Evolutionary conservation across 108 stramenopile genomes (phyloP).

Genomic region (Nannochloropsis salina): DNA sequence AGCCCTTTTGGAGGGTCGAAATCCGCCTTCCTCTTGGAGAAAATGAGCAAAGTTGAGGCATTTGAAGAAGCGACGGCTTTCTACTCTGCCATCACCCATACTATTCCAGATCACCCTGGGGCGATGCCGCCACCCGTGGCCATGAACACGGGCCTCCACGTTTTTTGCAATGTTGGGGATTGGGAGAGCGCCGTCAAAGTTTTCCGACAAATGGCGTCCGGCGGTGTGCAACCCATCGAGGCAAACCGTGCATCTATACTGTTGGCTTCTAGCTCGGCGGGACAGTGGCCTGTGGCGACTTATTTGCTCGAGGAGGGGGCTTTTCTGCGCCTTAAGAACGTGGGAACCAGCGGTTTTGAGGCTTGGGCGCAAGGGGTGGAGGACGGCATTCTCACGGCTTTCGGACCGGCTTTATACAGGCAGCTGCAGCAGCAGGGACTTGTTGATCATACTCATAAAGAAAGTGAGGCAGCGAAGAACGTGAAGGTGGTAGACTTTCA

Average conservation of each 20-base stretch:
- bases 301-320: background rate
- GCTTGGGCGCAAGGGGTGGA: background rate
- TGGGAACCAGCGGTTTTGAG: background rate
- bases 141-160: background rate
- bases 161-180: conserved; percentile 1
- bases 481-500: background rate
- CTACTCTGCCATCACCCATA: background rate
- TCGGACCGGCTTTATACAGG: background rate
- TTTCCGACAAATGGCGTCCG: background rate
- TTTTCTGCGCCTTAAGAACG: background rate
- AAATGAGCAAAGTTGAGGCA: background rate
- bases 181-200: background rate
- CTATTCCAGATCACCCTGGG: background rate
- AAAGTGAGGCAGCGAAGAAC: background rate
- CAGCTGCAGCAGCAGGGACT: background rate
- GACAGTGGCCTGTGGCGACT: background rate
- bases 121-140: background rate
- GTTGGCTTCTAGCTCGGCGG: background rate
- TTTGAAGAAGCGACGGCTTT: background rate
- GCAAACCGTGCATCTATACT: background rate
- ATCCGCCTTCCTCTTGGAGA: background rate
- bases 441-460: background rate
- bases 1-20: background rate
- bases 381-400: background rate
- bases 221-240: background rate